Evolutionary conservation across 352 stramenopile genomes (phyloP), one percentile per base, ranked within the genome.

Genomic region (Peronospora belbahrii): DNA sequence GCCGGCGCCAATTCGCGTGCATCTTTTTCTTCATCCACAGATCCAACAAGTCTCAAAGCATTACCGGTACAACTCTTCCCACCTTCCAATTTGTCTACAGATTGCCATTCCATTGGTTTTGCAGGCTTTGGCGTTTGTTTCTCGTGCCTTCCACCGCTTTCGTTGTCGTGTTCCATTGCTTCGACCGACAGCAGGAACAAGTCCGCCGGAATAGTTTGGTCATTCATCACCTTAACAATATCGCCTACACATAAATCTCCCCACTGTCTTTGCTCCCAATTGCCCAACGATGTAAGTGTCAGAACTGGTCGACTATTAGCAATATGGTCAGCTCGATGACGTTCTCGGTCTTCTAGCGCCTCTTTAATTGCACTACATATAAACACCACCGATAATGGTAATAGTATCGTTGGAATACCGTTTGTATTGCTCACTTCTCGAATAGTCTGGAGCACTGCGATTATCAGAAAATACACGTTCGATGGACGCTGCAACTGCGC

Each of bases 391-490:
- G 56, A 61, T 22, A 95, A 62, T 30, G 80, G 76, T 35, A 92
- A 42, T 38, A 86, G 32, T 42, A 87, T 85, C 23, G 76, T 88
- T 35, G 85, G 85, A 32, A 94, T 74, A 30, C 83, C 83, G 32
- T 63, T 83, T 32, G 83, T 94, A 48, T 94, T 94, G 63, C 70
- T 88, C 31, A 95, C 81, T 46, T 83, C 65, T 38, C 70, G 72
- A 48, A 94, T 88, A 10, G 72, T 75, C 65, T 95, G 83, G 18
- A 94, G 59, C 48, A 83, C 55, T 5, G 81, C 74, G 44, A 95
- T 88, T 34, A 92, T 83, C 36, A 95, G 53, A 37, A 94, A 95
- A 42, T 94, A 95, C 6, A 87, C 32, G 44, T 92, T 92, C 20
- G 76, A 86, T 34, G 79, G 74, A n/a, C 71, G 67, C 57, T 85